Conservation (phyloP, 345 rosid species). For the Syzygium oleosum region DNA sequence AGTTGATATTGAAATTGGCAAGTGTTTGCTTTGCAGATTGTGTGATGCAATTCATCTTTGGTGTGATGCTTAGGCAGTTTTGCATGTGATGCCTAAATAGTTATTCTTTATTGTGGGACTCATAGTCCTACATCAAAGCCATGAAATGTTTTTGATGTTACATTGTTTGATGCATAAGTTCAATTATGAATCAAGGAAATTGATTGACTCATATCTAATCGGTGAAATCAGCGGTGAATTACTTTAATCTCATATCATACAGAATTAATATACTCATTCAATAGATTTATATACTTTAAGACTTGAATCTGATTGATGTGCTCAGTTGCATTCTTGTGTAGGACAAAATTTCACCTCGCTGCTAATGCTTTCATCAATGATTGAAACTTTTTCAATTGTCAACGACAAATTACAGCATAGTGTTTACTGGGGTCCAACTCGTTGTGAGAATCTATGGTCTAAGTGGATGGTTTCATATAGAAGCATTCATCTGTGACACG, state of each 20-base stretch:
- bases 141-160: background rate
- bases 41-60: background rate
- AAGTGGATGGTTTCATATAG: no score
- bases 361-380: rapidly evolving
- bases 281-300: background rate
- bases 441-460: no score
- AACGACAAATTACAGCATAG: no score
- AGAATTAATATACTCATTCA: background rate
- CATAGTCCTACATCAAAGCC: background rate
- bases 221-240: background rate
- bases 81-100: background rate
- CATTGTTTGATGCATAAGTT: background rate
- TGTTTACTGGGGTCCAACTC: no score
- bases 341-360: rapidly evolving
- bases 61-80: background rate
- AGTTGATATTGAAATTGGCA: background rate
- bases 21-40: background rate
- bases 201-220: background rate
- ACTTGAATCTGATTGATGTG: background rate
- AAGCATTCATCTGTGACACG: no score
- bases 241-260: background rate
- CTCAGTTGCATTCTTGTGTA: background rate
- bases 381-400: background rate
- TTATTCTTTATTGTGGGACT: background rate
- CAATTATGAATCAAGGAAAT: background rate